Conservation (phyloP, 2,329 filamentous ascomycete species). For the Exserohilum rostratum region DNA sequence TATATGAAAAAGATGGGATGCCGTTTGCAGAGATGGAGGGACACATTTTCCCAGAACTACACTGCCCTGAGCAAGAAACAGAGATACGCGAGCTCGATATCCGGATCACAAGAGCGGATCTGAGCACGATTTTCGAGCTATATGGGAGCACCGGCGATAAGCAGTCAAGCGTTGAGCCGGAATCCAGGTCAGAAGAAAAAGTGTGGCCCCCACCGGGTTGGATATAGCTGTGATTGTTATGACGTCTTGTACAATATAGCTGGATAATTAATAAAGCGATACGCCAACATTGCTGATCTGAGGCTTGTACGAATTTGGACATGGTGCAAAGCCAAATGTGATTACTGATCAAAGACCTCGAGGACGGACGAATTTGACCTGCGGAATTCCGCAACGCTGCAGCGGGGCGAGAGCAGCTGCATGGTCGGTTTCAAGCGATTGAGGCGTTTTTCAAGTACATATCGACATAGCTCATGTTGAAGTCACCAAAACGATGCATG, state of each 20-base stretch:
- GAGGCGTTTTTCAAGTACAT: not conserved
- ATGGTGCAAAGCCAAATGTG: too few relatives aligned
- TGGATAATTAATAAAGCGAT: too few relatives aligned
- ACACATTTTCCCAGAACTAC: constrained; percentile 6
- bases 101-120: not conserved
- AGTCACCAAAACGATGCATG: too few relatives aligned
- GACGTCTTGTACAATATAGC: too few relatives aligned
- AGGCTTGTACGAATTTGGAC: too few relatives aligned
- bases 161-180: not conserved
- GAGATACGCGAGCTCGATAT: not conserved
- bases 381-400: not conserved
- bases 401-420: not conserved
- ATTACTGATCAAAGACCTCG: too few relatives aligned
- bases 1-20: constrained; percentile 12
- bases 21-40: constrained; percentile 15
- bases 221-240: too few relatives aligned
- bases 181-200: not conserved
- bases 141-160: not conserved
- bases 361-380: too few relatives aligned
- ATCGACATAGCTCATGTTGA: too few relatives aligned
- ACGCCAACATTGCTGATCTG: too few relatives aligned
- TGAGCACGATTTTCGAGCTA: not conserved
- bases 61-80: not conserved
- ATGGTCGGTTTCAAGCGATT: not conserved
- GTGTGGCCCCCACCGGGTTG: not conserved